phyloP scores from a whole-genome alignment of 768 basidiomycete genomes.

The Boletus tomentosulus region DNA sequence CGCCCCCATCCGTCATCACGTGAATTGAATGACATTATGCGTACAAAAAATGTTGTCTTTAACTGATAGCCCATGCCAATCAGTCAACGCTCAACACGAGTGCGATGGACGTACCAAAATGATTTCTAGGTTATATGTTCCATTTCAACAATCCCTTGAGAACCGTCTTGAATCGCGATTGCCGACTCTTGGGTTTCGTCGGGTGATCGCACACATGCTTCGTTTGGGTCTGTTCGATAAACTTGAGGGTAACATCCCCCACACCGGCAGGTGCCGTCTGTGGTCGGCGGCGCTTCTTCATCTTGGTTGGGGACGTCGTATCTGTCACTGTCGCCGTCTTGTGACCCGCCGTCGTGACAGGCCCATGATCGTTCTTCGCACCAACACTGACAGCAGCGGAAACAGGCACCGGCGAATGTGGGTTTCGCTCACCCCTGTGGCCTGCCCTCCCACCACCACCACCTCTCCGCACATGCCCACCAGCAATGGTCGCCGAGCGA shows the following conservation, averaged over 20 bases:
- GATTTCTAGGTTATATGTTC: background rate
- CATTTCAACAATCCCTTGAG: conserved; percentile 19
- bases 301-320: conserved; percentile 2
- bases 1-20: background rate
- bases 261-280: conserved; percentile 22
- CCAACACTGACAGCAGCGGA: background rate
- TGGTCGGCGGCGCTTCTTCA: conserved; percentile 15
- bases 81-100: background rate
- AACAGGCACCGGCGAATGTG: background rate
- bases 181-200: background rate
- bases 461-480: background rate
- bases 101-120: conserved; percentile 1
- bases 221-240: conserved; percentile 8
- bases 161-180: conserved; percentile 15
- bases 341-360: background rate
- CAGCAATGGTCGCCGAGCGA: background rate
- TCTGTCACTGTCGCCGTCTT: background rate
- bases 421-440: background rate
- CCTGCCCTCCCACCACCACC: background rate
- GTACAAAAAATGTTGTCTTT: background rate
- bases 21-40: background rate
- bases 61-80: background rate
- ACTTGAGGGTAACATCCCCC: conserved; percentile 12
- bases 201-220: background rate
- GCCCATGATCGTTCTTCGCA: background rate